Conservation (phyloP, 129 eudicot species). For the Centaurea solstitialis region DNA sequence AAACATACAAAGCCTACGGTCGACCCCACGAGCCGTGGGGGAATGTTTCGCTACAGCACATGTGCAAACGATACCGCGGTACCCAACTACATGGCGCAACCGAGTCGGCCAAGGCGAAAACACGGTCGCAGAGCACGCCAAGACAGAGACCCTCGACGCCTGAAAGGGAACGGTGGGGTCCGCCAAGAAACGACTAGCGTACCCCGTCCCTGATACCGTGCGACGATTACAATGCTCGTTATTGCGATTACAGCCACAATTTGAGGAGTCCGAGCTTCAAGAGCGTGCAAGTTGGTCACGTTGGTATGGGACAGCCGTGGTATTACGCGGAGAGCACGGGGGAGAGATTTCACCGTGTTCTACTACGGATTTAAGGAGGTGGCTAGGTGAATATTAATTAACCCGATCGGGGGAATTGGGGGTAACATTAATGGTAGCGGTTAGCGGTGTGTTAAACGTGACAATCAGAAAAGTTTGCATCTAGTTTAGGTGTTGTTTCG, state of each 20-base stretch:
- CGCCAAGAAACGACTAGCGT: constrained; percentile 71
- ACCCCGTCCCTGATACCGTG: constrained; percentile 55
- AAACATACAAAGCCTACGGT: constrained; percentile 66
- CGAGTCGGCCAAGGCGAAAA: constrained; percentile 81
- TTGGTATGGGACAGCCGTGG: constrained; percentile 68
- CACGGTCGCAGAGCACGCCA: constrained; percentile 82
- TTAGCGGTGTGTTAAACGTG: neutral
- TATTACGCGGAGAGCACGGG: constrained; percentile 68
- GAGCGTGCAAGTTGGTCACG: constrained; percentile 77
- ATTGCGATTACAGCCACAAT: constrained; percentile 37
- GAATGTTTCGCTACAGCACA: constrained; percentile 40
- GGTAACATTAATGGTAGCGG: neutral
- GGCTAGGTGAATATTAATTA: constrained; percentile 56
- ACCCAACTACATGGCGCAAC: constrained; percentile 94
- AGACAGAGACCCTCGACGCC: constrained; percentile 76
- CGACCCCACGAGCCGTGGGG: constrained; percentile 38
- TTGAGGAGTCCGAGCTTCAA: constrained; percentile 86
- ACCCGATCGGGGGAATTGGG: neutral
- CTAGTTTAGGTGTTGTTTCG: constrained; percentile 14
- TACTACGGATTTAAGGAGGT: constrained; percentile 74
- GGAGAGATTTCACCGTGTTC: constrained; percentile 89
- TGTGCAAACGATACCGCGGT: constrained; percentile 41
- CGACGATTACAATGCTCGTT: constrained; percentile 18
- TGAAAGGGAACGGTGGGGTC: constrained; percentile 70
- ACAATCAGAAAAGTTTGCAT: neutral